Evolutionary conservation across 208 protist species (phyloP).

Genomic region (Strigomonas galati): DNA sequence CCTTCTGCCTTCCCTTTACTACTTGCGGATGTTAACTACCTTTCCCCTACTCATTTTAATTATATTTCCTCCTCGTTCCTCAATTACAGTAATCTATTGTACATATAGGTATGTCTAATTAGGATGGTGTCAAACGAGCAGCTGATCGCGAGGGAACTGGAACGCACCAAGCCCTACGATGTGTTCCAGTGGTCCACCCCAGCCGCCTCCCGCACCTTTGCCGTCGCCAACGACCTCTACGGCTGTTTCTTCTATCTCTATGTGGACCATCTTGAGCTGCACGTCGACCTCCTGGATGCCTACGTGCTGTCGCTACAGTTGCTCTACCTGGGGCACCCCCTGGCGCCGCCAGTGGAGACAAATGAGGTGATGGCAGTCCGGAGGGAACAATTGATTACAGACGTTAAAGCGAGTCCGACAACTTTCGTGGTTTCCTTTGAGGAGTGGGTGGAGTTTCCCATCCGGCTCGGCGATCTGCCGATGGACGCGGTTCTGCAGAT

Average conservation of each 20-base stretch:
- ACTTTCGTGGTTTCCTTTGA: conserved; percentile 17
- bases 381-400: neutral
- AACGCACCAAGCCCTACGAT: neutral
- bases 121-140: too few species aligned
- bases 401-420: neutral
- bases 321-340: neutral
- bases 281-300: neutral
- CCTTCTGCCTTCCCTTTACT: neutral
- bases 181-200: neutral
- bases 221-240: neutral
- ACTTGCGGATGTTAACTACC: neutral
- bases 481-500: conserved; percentile 58
- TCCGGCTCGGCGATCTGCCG: conserved; percentile 82
- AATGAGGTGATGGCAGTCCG: neutral
- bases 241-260: neutral
- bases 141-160: neutral
- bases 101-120: neutral
- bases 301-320: conserved; percentile 2
- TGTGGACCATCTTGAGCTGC: neutral
- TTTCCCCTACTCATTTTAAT: neutral
- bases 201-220: neutral
- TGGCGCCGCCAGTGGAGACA: conserved; percentile 7
- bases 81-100: too few species aligned
- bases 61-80: neutral
- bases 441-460: conserved; percentile 62